Base-by-base conservation (phyloP, 371 early-diverging fungal species). In the Mortierella sp. region DNA sequence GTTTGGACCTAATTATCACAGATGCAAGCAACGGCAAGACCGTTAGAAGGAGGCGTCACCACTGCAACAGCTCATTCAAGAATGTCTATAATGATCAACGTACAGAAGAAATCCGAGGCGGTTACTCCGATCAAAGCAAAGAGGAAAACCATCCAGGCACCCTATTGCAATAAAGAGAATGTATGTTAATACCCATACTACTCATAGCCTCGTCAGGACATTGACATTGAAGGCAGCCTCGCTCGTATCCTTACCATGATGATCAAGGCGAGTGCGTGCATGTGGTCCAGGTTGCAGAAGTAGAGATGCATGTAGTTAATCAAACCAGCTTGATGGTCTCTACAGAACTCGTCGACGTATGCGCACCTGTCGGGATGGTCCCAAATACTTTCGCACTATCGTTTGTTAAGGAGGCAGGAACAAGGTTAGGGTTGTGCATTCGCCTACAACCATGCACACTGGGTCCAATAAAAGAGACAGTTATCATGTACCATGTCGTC, bases 101-200 rank as follows among this genome's bases (percentile, higher is more conserved):
- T 82, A 90, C 94, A 94, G 76, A 94, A 94, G 67, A 92, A 94
- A 69, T 93, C 94, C 16, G 93, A 93, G 14, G 94, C 94, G 14
- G 93, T 91, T 4, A 93, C 89, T 28, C 94, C 93, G 11, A 93
- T 88, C 76, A 93, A 90, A 1, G 91, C 92, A 81, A 94, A 94
- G 8, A 93, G 84, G 74, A 92, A 93, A 28, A 91, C 69, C 64
- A 93, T 78, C 93, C 93, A 92, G 10, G 76, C 50, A 69, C 87
- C 91, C 93, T 92, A 73, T 46, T 8, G 50, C 13, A 28, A 46
- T 8, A 26, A 4, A 24, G 13, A 43, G 51, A 28, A 11, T 9
- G 70, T n/a, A n/a, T 4, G 61, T 61, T 24, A 72, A 37, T n/a
- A 31, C 10, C 26, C 37, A 44, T n/a, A 26, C 9, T 51, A 26